A percentile compares a stretch with the other conserved stretches of the same genome.
Evolutionary conservation across 306 rosid species (phyloP).

Genomic region (Prunus campanulata): DNA sequence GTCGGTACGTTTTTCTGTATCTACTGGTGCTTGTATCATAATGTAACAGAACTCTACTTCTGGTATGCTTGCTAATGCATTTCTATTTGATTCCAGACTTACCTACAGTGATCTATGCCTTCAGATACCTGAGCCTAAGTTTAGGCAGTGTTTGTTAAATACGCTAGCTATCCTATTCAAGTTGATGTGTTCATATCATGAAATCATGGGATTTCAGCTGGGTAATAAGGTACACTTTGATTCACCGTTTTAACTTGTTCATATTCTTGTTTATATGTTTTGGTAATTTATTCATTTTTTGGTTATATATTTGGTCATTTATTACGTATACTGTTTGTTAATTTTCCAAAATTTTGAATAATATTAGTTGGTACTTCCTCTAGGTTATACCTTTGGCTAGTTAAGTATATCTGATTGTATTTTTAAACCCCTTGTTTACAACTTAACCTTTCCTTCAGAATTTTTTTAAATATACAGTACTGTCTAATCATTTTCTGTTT

Average conservation of each 20-base stretch:
- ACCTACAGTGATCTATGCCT: constrained; percentile 97
- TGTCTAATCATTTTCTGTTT: background rate
- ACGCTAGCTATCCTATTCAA: constrained; percentile 78
- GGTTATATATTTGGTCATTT: background rate
- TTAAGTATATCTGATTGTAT: background rate
- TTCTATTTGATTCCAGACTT: constrained; percentile 58
- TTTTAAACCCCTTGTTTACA: background rate
- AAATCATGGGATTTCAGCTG: constrained; percentile 83
- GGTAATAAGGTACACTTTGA: constrained; percentile 58
- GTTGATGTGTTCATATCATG: constrained; percentile 85
- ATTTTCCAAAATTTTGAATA: background rate
- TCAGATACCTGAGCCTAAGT: constrained; percentile 83
- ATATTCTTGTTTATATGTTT: constrained; percentile 8
- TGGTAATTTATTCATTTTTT: background rate
- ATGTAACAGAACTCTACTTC: constrained; percentile 6
- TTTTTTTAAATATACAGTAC: background rate
- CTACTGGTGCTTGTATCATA: constrained; percentile 19
- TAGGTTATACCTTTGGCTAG: background rate
- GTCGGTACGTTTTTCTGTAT: constrained; percentile 58
- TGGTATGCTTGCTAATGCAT: constrained; percentile 30
- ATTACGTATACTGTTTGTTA: background rate
- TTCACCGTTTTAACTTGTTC: constrained; percentile 14
- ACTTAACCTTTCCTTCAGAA: background rate
- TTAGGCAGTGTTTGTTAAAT: constrained; percentile 80
- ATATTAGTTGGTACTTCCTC: background rate